Evolutionary conservation across 1,139 yeast genomes (phyloP).

Genomic region (Suhomyces anneliseae): DNA sequence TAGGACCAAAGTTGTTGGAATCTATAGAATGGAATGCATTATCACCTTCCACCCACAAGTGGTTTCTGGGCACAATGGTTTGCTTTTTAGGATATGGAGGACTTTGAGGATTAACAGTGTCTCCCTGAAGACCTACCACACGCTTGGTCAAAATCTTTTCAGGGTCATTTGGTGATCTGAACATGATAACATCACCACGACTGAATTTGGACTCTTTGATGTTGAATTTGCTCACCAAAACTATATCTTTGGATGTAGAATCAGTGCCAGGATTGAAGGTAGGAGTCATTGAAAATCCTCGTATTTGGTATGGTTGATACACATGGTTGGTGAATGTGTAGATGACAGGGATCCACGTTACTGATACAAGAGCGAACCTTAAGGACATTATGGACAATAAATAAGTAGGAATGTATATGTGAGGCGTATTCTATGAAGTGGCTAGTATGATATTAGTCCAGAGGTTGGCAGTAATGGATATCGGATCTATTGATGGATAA

Average conservation of each 20-base stretch:
- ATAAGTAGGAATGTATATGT: background rate
- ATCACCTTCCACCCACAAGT: conserved; percentile 95
- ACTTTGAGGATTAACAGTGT: conserved; percentile 56
- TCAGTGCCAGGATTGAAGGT: conserved; percentile 68
- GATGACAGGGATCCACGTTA: conserved; percentile 78
- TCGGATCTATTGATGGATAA: too few relatives aligned
- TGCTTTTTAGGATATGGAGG: conserved; percentile 62
- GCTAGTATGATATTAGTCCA: too few relatives aligned
- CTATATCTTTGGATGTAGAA: conserved; percentile 62
- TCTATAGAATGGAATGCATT: conserved; percentile 80
- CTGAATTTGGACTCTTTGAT: conserved; percentile 47
- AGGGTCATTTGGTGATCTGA: conserved; percentile 79
- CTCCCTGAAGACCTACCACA: conserved; percentile 74
- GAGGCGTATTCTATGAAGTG: background rate
- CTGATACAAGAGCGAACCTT: conserved; percentile 28
- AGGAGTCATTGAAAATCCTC: conserved; percentile 88
- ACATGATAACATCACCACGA: conserved; percentile 72
- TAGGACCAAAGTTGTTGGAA: conserved; percentile 82
- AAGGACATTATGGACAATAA: conserved; percentile 5
- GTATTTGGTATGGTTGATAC: conserved; percentile 72
- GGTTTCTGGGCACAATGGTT: conserved; percentile 71
- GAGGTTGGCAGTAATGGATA: too few relatives aligned
- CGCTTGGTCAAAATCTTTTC: conserved; percentile 73
- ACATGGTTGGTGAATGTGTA: conserved; percentile 70
- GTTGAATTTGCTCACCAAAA: conserved; percentile 66